Evolutionary conservation across 1,139 yeast genomes (phyloP), one percentile per base, ranked within the genome.

Genomic region (Geotrichum reessii): DNA sequence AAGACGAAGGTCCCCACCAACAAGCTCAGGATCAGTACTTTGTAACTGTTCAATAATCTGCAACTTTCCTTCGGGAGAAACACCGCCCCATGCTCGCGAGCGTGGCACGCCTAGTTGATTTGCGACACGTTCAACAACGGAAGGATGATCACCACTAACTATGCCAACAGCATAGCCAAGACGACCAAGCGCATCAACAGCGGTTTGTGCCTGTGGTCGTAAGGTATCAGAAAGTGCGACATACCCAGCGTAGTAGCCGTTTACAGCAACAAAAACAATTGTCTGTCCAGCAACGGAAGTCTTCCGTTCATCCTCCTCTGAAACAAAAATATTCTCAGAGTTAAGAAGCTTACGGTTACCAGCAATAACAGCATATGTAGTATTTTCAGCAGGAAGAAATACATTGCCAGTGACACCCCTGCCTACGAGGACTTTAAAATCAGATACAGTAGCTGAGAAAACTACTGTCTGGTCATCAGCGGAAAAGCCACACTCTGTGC

Each of bases 121-220:
- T 0, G 95, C 97, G 46, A 90, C 81, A 58, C 78, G 78, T 47
- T 74, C 69, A 0, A 97, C 95, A 1, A 88, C 83, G 27, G 76
- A 76, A 6, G 71, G 72, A 61, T 83, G 82, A 70, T 93, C 99
- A 51, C 99, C 99, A 1, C 97, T 90, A 1, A 93, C 88, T 82
- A 93, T 85, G 7, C 92, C 96, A n/a, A 91, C 85, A 12, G 80
- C 77, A 65, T 83, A 81, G 0, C 87, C 86, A 58, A 77, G 75
- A 0, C 72, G 67, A 57, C 76, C 77, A 56, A 93, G 76, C 61
- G 82, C 80, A 27, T 78, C 73, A 17, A 93, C 75, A 0, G 90
- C 85, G 1, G 78, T 78, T 40, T 71, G 74, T 0, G 97, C 84
- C 61, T 87, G 87, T 0, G 80, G 77, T 63, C 88, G 86, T 31